Percentiles rank a stretch among this genome's conserved stretches.
phyloP scores from a whole-genome alignment of 164 flowering plant genomes.

The Magnolia officinalis region DNA sequence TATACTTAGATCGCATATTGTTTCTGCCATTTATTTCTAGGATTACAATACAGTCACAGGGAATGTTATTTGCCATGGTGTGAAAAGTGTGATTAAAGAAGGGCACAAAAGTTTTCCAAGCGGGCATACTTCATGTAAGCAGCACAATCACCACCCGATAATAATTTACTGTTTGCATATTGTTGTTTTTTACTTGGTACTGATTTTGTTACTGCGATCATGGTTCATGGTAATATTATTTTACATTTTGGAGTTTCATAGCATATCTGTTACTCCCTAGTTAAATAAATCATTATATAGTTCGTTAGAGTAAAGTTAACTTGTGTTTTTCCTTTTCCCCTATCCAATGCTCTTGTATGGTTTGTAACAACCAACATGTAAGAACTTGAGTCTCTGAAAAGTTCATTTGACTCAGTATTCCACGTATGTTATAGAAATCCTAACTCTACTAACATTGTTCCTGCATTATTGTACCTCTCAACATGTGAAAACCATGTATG shows the following conservation, averaged over 20 bases:
- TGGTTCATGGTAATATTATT: not conserved
- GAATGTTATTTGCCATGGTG: slow-evolving; percentile 66
- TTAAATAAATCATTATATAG: not conserved
- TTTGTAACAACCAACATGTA: not conserved
- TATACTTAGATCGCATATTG: not conserved
- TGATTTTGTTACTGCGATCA: not conserved
- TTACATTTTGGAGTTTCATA: not conserved
- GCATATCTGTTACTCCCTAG: not conserved
- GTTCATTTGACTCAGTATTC: not conserved
- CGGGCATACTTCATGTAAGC: slow-evolving; percentile 89
- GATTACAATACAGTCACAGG: slow-evolving; percentile 22
- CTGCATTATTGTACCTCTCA: not conserved
- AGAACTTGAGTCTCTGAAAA: not conserved
- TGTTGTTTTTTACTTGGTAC: no score
- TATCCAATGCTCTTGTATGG: not conserved
- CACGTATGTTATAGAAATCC: not conserved
- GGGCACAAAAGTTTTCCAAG: slow-evolving; percentile 96
- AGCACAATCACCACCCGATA: not conserved
- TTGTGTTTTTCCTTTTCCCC: not conserved
- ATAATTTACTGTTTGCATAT: not conserved
- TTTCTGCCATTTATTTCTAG: not conserved
- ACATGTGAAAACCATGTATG: no score
- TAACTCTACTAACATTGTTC: not conserved
- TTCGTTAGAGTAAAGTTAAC: not conserved
- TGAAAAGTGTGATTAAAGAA: slow-evolving; percentile 61